These are phyloP conservation scores for Fusarium sp. DNA, from an alignment of 2,329 filamentous ascomycete species.

Conservation along the genomic window DNA sequence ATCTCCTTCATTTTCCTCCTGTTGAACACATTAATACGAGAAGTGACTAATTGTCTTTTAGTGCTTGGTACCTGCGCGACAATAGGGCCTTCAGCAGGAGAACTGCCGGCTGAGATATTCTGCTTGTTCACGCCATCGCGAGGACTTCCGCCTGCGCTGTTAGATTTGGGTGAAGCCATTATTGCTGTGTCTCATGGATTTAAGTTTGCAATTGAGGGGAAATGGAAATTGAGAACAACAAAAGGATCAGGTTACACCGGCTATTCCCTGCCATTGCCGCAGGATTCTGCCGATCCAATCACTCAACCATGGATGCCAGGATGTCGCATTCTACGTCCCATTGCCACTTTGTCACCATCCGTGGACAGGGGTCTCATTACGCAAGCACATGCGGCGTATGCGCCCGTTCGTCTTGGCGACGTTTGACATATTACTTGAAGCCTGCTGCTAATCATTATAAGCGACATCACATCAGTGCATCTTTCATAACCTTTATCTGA, in stretches of 20 bases:
- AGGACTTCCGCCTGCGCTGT: not conserved
- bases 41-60: accelerated
- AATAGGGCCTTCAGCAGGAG: not conserved
- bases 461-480: accelerated
- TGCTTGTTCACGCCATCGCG: not conserved
- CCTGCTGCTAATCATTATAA: not conserved
- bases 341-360: not conserved
- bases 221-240: not conserved
- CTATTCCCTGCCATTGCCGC: not conserved
- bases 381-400: not conserved
- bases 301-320: not conserved
- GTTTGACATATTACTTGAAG: too few species aligned
- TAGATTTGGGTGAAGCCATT: not conserved
- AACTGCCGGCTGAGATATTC: not conserved
- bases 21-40: not conserved
- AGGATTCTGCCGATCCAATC: not conserved
- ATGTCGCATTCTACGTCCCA: not conserved
- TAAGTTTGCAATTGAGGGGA: not conserved
- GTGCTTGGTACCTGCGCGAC: not conserved
- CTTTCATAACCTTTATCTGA: not conserved
- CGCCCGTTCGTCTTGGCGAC: too few species aligned
- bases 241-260: not conserved
- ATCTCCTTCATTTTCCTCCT: not conserved
- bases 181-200: not conserved
- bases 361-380: not conserved